Percentiles rank a stretch among this genome's conserved stretches.
Evolutionary conservation across 805 yeast genomes (phyloP).

Genomic region (Lipomyces yamanashiensis): DNA sequence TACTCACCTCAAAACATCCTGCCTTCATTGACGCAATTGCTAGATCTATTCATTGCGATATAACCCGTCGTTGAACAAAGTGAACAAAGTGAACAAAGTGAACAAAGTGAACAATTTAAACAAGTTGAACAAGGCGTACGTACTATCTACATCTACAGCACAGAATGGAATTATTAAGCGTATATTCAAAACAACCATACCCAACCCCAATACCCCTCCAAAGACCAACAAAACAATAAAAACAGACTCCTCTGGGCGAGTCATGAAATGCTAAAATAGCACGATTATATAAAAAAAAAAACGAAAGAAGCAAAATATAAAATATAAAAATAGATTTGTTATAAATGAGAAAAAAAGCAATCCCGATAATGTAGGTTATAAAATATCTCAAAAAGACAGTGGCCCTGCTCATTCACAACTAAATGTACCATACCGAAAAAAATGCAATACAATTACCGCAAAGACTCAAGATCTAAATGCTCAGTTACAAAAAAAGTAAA

Average conservation of each 20-base stretch:
- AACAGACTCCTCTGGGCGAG: background rate
- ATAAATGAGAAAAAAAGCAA: background rate
- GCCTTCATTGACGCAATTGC: no score
- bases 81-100: no score
- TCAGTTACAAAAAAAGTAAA: background rate
- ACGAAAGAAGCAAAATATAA: no score
- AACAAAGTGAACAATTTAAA: no score
- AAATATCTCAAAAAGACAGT: background rate
- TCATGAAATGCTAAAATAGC: background rate
- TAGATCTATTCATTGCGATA: no score
- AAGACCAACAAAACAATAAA: background rate
- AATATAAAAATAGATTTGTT: background rate
- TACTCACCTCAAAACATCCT: no score
- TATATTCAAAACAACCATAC: no score
- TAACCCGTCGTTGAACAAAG: no score
- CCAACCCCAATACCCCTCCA: background rate
- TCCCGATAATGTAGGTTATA: background rate
- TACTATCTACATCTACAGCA: no score
- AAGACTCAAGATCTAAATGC: background rate
- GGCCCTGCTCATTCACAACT: background rate
- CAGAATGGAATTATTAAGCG: no score
- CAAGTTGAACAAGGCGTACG: no score
- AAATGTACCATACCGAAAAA: conserved; percentile 1
- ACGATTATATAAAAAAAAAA: background rate
- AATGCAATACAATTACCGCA: background rate